These are phyloP conservation scores for Naganishia friedmannii DNA, from an alignment of 768 basidiomycete species.

Conservation along the genomic window DNA sequence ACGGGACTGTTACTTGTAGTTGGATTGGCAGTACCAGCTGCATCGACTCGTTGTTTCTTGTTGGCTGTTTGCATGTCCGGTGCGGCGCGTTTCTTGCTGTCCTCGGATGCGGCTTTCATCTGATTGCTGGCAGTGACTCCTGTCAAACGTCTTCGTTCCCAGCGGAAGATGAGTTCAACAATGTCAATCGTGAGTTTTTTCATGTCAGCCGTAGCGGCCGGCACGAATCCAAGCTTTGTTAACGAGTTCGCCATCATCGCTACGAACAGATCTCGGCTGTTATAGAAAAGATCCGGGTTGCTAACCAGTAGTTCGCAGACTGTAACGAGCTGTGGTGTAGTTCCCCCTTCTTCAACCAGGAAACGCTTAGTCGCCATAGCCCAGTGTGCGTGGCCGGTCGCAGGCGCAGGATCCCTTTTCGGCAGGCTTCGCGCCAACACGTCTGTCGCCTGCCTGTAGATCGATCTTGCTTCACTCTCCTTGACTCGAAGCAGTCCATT, in stretches of 20 bases:
- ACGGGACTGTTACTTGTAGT: conserved; percentile 41
- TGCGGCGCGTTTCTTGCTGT: conserved; percentile 30
- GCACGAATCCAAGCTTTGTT: conserved; percentile 77
- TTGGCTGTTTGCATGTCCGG: conserved; percentile 4
- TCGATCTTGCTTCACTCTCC: conserved; percentile 72
- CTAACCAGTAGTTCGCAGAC: conserved; percentile 91
- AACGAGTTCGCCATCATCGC: conserved; percentile 89
- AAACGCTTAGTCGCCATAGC: conserved; percentile 78
- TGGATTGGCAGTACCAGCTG: conserved; percentile 49
- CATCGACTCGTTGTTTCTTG: conserved; percentile 45
- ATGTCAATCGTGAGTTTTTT: conserved; percentile 85
- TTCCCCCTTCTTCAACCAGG: conserved; percentile 79
- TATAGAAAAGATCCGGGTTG: conserved; percentile 85
- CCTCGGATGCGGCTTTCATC: conserved; percentile 57
- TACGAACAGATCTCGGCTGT: conserved; percentile 85
- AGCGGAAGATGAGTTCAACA: conserved; percentile 83
- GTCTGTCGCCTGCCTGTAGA: conserved; percentile 80
- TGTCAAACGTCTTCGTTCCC: conserved; percentile 63
- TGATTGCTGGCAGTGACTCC: conserved; percentile 34
- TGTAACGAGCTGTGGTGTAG: conserved; percentile 63
- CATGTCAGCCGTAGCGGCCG: conserved; percentile 68
- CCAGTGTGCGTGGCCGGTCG: conserved; percentile 60
- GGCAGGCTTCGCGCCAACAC: conserved; percentile 80
- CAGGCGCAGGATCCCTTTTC: conserved; percentile 55
- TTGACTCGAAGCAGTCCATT: conserved; percentile 76